Percentiles rank a stretch among this genome's conserved stretches.
phyloP scores from a whole-genome alignment of 2,329 filamentous ascomycete genomes.

The Alternaria gaisen region DNA sequence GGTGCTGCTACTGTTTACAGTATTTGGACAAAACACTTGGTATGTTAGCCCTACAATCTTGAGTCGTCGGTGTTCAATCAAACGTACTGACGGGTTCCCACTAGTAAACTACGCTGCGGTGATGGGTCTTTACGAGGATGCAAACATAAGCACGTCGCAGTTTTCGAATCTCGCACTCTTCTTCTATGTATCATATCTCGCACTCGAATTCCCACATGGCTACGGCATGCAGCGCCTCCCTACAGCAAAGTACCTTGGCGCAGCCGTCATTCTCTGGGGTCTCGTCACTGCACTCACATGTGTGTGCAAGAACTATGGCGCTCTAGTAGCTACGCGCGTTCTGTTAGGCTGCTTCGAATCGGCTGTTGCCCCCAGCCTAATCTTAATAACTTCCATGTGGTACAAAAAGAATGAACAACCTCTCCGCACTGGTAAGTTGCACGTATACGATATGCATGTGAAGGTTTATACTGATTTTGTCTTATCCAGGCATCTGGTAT shows the following conservation, averaged over 20 bases:
- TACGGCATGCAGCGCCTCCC: slow-evolving; percentile 64
- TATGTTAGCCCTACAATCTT: slow-evolving; percentile 50
- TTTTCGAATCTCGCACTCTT: slow-evolving; percentile 49
- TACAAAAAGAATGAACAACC: slow-evolving; percentile 71
- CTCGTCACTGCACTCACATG: slow-evolving; percentile 59
- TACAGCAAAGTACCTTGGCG: slow-evolving; percentile 62
- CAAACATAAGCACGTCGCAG: slow-evolving; percentile 47
- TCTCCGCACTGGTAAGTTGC: slow-evolving; percentile 53
- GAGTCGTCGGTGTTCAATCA: not conserved
- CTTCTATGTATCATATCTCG: slow-evolving; percentile 52
- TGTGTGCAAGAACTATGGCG: slow-evolving; percentile 59
- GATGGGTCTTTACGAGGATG: slow-evolving; percentile 53
- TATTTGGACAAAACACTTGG: slow-evolving; percentile 53
- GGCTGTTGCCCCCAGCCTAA: slow-evolving; percentile 62
- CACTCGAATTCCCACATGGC: slow-evolving; percentile 53
- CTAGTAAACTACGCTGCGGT: slow-evolving; percentile 54
- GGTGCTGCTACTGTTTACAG: slow-evolving; percentile 50
- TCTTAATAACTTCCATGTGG: slow-evolving; percentile 73
- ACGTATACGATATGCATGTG: not conserved
- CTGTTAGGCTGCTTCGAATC: slow-evolving; percentile 64
- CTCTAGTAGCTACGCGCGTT: slow-evolving; percentile 60
- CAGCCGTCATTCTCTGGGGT: slow-evolving; percentile 57
- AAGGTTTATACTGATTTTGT: not conserved
- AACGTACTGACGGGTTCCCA: not conserved
- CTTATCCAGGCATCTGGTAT: slow-evolving; percentile 30